Evolutionary conservation across 345 rosid genomes (phyloP).

Genomic region (Pelargonium nanum): DNA sequence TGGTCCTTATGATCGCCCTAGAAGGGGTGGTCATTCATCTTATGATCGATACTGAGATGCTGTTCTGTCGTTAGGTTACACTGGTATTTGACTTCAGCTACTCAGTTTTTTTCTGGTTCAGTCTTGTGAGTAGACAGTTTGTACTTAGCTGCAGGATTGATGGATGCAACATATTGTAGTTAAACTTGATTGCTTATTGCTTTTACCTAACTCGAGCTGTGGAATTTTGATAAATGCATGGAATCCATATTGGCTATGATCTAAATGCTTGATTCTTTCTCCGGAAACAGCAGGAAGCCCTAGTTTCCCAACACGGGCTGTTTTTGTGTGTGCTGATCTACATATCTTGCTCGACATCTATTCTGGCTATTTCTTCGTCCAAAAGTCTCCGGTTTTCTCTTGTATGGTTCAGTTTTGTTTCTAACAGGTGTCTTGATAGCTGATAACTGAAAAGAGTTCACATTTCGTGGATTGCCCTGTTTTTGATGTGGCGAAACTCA

Average conservation of each 20-base stretch:
- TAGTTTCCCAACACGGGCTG: no score
- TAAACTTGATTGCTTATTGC: not conserved
- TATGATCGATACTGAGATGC: slow-evolving; percentile 3
- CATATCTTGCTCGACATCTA: not conserved
- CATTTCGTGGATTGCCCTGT: not conserved
- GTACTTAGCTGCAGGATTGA: not conserved
- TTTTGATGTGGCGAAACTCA: not conserved
- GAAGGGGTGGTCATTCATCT: not conserved
- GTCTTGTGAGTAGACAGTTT: not conserved
- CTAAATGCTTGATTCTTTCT: no score
- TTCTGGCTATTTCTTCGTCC: not conserved
- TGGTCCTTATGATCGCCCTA: slow-evolving; percentile 2
- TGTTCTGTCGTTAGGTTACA: not conserved
- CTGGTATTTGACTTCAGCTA: not conserved
- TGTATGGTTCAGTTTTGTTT: no score
- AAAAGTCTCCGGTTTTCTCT: not conserved
- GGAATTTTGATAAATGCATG: not conserved
- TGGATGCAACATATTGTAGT: not conserved
- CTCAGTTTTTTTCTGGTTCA: not conserved
- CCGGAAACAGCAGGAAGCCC: not conserved
- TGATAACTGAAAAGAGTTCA: not conserved
- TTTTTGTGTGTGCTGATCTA: not conserved
- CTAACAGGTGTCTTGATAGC: no score
- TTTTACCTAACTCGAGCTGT: not conserved
- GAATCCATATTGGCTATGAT: not conserved